Evolutionary conservation across 2,329 filamentous ascomycete genomes (phyloP), one percentile per base, ranked within the genome.

Genomic region (Dendryphion nanum): DNA sequence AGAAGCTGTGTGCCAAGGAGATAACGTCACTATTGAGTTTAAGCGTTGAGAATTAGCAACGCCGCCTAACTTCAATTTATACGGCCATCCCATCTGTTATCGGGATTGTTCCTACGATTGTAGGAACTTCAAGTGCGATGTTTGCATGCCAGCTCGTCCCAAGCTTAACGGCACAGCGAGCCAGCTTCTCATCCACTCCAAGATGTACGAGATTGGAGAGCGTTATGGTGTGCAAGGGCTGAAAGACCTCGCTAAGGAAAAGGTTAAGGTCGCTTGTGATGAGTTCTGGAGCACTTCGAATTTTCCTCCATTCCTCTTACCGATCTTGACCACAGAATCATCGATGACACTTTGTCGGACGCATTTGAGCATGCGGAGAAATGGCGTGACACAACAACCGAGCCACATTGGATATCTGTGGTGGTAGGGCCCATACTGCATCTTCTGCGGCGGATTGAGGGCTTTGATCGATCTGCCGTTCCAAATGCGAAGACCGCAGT

Each of bases 141-240:
- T 24, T 30, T 40, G 37, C 20, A 12, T 18, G 23, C n/a, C n/a
- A n/a, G n/a, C 2, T 26, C 10, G 10, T 3, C 10, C 10, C 10
- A n/a, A 26, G 10, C 10, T 26, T 10, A n/a, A 8, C 3, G 23
- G 23, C 23, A n/a, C 20, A 6, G 16, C 19, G 6, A 18, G 21
- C 13, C 15, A 38, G 14, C 35, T 48, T 16, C 23, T 41, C 13
- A 38, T 30, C 2, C 40, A 45, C 19, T 29, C 44, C 5, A 48
- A 46, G 20, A 43, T 53, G 40, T 52, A 52, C 30, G 39, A 37
- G 6, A 29, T 49, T 10, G 50, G 40, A 1, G 47, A 53, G 6
- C 49, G 51, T 19, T 47, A 44, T 24, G 13, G 35, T 14, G 35
- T 49, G 14, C 14, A 10, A 8, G 38, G 38, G 3, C 38, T 49